Base-by-base conservation (phyloP, 1,284 basidiomycete species). In the Flammula alnicola region DNA sequence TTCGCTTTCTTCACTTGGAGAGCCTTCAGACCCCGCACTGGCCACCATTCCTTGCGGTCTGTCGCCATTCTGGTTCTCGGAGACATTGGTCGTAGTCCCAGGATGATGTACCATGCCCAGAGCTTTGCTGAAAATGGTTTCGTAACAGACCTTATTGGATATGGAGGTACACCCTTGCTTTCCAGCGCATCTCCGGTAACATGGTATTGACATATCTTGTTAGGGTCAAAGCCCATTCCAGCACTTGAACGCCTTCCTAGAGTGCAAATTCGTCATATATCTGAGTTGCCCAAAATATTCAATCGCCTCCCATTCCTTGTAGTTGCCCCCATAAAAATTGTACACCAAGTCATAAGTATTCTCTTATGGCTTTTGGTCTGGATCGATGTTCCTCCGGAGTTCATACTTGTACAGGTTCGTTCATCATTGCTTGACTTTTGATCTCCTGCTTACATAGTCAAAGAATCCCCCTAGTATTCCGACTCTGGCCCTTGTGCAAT, bases 101-200 rank as follows among this genome's bases (percentile, higher is more conserved):
- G 97, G 30, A 98, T 98, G 93, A 97, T 98, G 91, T 97, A 98
- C 68, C 97, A 99, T 63, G 91, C 95, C 0, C 83, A 95, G 63
- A 95, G 91, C 63, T 90, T 99, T 62, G 88, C 92, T 17, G 82
- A 86, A 42, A 80, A 88, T 50, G 84, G 80, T 3, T 98, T 92
- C 71, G 73, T 81, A 50, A 94, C 94, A 0, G 83, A 84, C 60
- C 63, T 99, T 12, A 81, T 99, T 41, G 96, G 94, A 12, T 98
- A 98, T 67, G 73, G 76, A 67, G 93, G 94, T 93, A 57, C 54
- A 80, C 32, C 2, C 2, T 32, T 20, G 10, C 11, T 41, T 41
- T n/a, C 3, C 17, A n/a, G n/a, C 16, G 12, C 31, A 3, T 22
- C 20, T 26, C 12, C 44, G 7, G 26, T 22, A n/a, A 31, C 27